These are phyloP conservation scores for Spinellus fusiger DNA, from an alignment of 192 early-diverging fungal genomes.

Conservation along the genomic window DNA sequence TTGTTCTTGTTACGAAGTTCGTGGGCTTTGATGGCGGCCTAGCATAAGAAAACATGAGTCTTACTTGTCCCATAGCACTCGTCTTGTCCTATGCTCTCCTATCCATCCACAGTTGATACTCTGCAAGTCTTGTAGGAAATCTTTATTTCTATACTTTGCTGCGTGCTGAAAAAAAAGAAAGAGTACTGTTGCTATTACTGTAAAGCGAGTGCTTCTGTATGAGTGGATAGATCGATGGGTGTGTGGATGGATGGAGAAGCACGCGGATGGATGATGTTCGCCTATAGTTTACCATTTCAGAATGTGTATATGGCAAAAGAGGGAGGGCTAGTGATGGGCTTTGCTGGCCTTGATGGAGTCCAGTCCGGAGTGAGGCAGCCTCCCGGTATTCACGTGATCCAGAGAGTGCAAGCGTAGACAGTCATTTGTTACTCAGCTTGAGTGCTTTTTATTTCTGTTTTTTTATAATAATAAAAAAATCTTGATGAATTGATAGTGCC, in stretches of 20 bases:
- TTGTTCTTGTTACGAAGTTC: slow-evolving; percentile 94
- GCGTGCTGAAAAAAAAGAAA: neutral
- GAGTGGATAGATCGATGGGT: neutral
- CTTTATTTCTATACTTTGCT: too few relatives aligned
- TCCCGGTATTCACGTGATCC: too few relatives aligned
- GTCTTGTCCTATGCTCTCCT: neutral
- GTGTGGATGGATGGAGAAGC: neutral
- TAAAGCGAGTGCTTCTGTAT: too few relatives aligned
- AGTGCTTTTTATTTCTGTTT: too few relatives aligned
- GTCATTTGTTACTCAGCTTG: too few relatives aligned
- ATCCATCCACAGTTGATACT: neutral
- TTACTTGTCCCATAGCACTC: neutral
- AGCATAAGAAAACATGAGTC: neutral
- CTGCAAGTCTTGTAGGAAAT: too few relatives aligned
- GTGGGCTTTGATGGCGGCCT: slow-evolving; percentile 88
- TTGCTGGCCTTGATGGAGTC: neutral
- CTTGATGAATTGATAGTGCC: too few relatives aligned
- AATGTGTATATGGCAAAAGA: neutral
- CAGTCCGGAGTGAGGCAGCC: neutral
- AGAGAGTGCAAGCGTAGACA: too few relatives aligned
- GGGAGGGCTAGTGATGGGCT: neutral
- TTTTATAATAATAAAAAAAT: too few relatives aligned
- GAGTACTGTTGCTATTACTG: neutral
- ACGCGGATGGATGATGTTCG: neutral
- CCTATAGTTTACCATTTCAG: neutral